Evolutionary conservation across 2,329 filamentous ascomycete genomes (phyloP).

Genomic region (Bipolaris bicolor): DNA sequence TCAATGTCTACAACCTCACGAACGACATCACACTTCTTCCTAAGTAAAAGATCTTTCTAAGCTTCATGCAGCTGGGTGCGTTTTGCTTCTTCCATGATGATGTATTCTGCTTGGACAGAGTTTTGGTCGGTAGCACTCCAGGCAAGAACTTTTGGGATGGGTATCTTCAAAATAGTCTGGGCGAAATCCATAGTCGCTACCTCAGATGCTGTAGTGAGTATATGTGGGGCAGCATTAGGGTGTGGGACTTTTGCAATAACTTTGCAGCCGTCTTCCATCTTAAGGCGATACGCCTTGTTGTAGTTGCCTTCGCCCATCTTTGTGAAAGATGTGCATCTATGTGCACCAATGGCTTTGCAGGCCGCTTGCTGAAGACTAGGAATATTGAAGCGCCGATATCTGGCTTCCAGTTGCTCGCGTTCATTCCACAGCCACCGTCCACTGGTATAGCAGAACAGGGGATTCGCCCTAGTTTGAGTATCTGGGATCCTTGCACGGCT

Average conservation of each 20-base stretch:
- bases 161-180: conserved; percentile 28
- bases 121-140: conserved; percentile 34
- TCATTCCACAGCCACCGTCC: conserved; percentile 35
- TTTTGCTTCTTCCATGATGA: conserved; percentile 42
- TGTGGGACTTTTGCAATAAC: conserved; percentile 36
- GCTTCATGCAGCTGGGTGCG: conserved; percentile 30
- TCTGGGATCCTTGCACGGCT: conserved; percentile 11
- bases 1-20: conserved; percentile 39
- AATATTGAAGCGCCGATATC: conserved; percentile 28
- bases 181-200: conserved; percentile 40
- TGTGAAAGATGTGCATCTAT: conserved; percentile 18
- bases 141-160: conserved; percentile 33
- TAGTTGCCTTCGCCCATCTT: conserved; percentile 34
- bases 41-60: conserved; percentile 30
- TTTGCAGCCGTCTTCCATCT: conserved; percentile 27
- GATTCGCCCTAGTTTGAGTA: conserved; percentile 13
- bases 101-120: conserved; percentile 39
- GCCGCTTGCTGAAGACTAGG: conserved; percentile 26
- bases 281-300: conserved; percentile 28
- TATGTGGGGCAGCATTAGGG: conserved; percentile 31
- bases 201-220: conserved; percentile 33
- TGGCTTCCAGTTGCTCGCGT: conserved; percentile 24
- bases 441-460: conserved; percentile 32
- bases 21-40: conserved; percentile 28
- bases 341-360: conserved; percentile 20